Evolutionary conservation across 345 rosid genomes (phyloP).

Genomic region (Gossypium longicalyx): DNA sequence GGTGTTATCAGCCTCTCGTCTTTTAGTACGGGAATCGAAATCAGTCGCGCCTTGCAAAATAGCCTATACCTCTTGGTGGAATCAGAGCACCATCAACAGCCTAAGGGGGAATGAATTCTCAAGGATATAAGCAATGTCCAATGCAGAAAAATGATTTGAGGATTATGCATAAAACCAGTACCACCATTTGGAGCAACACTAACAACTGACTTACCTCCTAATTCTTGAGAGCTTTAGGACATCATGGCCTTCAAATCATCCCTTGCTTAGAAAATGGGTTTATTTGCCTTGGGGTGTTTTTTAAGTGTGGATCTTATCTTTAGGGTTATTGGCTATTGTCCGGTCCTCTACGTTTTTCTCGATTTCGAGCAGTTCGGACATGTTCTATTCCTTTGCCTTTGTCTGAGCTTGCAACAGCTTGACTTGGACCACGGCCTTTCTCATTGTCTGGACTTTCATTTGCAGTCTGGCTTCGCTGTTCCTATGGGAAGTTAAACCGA

Average conservation of each 20-base stretch:
- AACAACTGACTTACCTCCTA: conserved; percentile 23
- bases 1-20: conserved; percentile 8
- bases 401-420: conserved; percentile 11
- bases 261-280: conserved; percentile 29
- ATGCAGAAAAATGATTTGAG: background rate
- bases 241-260: conserved; percentile 32
- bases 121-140: background rate
- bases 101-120: background rate
- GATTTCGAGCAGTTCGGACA: background rate
- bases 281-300: background rate
- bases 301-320: background rate
- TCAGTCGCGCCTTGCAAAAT: background rate
- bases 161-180: background rate
- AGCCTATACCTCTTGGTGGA: background rate
- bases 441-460: conserved; percentile 58
- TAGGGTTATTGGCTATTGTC: conserved; percentile 15
- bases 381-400: conserved; percentile 19
- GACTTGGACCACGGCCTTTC: conserved; percentile 33
- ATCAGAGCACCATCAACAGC: background rate
- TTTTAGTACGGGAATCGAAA: conserved; percentile 3
- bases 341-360: conserved; percentile 6
- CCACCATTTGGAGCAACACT: conserved; percentile 7
- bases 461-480: conserved; percentile 63
- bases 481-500: conserved; percentile 77
- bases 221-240: conserved; percentile 25